Conservation (phyloP, 1,139 yeast genomes). For the Suhomyces panamericanus region DNA sequence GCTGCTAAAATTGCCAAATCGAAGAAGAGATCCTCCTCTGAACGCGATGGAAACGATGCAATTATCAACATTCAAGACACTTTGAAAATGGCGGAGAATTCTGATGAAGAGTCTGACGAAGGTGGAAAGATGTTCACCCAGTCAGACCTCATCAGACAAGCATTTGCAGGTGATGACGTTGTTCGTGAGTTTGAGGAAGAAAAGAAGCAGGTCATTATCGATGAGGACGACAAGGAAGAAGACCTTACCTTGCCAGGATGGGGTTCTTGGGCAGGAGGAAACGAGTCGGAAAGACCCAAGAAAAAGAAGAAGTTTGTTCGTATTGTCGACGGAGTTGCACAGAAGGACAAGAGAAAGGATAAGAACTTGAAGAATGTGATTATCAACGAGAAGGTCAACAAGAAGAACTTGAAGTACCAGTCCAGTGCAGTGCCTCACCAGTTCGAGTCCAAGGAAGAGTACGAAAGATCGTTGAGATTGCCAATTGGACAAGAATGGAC, state of each 20-base stretch:
- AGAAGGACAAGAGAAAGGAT: slow-evolving; percentile 73
- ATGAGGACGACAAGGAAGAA: slow-evolving; percentile 85
- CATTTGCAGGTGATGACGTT: slow-evolving; percentile 97
- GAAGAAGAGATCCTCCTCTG: slow-evolving; percentile 38
- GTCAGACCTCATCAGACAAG: slow-evolving; percentile 79
- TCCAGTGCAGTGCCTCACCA: slow-evolving; percentile 92
- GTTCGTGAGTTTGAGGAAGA: slow-evolving; percentile 75
- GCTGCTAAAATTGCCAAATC: slow-evolving; percentile 54
- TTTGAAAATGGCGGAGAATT: slow-evolving; percentile 33
- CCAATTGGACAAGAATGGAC: slow-evolving; percentile 99
- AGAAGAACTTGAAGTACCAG: slow-evolving; percentile 81
- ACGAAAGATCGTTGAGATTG: slow-evolving; percentile 89
- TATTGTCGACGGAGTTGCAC: slow-evolving; percentile 71
- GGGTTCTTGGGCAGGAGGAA: slow-evolving; percentile 83
- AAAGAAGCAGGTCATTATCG: slow-evolving; percentile 63
- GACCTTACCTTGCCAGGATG: slow-evolving; percentile 93
- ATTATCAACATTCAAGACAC: slow-evolving; percentile 53
- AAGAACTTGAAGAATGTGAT: slow-evolving; percentile 76
- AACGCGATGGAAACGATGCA: slow-evolving; percentile 32
- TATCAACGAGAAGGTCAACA: slow-evolving; percentile 82
- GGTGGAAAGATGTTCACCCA: slow-evolving; percentile 61
- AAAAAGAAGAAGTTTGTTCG: slow-evolving; percentile 64
- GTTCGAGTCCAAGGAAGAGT: slow-evolving; percentile 88
- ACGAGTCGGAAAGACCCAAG: slow-evolving; percentile 34
- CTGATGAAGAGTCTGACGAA: slow-evolving; percentile 38